A percentile compares a stretch with the other conserved stretches of the same genome.
phyloP scores from a whole-genome alignment of 2,329 filamentous ascomycete genomes.

The Cercospora beticola region DNA sequence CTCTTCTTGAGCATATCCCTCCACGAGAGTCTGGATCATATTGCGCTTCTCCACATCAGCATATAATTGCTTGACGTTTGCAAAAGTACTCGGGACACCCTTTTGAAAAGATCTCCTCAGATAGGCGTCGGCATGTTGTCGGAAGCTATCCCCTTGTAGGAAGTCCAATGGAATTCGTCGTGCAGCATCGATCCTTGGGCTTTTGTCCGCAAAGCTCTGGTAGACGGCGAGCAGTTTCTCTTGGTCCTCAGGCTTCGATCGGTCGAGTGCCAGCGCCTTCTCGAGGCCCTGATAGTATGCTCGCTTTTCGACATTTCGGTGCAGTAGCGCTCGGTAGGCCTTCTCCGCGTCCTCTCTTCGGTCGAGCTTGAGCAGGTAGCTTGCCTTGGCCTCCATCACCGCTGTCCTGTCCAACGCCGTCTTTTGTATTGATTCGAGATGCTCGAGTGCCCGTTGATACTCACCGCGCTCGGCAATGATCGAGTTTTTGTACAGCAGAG shows the following conservation, averaged over 20 bases:
- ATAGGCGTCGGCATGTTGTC: conserved; percentile 73
- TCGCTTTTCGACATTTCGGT: conserved; percentile 84
- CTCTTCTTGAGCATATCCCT: conserved; percentile 64
- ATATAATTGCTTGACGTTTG: conserved; percentile 94
- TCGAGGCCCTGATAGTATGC: conserved; percentile 81
- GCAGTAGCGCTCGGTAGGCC: conserved; percentile 76
- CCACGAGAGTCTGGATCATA: conserved; percentile 71
- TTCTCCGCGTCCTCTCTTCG: conserved; percentile 76
- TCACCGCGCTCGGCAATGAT: conserved; percentile 91
- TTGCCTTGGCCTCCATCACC: conserved; percentile 79
- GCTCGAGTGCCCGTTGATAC: conserved; percentile 76
- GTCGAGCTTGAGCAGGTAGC: conserved; percentile 77
- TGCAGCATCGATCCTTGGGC: conserved; percentile 79
- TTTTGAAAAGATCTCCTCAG: conserved; percentile 82
- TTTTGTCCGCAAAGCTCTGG: conserved; percentile 76
- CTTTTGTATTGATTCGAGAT: conserved; percentile 76
- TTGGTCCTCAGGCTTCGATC: conserved; percentile 60
- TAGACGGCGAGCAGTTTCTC: conserved; percentile 77
- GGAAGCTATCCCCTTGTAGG: conserved; percentile 77
- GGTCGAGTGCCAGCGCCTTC: conserved; percentile 63
- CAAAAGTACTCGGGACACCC: conserved; percentile 93
- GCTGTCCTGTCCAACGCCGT: conserved; percentile 78
- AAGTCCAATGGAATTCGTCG: conserved; percentile 87
- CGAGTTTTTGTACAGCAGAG: conserved; percentile 89
- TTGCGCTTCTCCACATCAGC: conserved; percentile 72